Percentiles rank a stretch among this genome's conserved stretches.
phyloP scores from a whole-genome alignment of 2,329 filamentous ascomycete species.

The Sphaerostilbella broomeana region DNA sequence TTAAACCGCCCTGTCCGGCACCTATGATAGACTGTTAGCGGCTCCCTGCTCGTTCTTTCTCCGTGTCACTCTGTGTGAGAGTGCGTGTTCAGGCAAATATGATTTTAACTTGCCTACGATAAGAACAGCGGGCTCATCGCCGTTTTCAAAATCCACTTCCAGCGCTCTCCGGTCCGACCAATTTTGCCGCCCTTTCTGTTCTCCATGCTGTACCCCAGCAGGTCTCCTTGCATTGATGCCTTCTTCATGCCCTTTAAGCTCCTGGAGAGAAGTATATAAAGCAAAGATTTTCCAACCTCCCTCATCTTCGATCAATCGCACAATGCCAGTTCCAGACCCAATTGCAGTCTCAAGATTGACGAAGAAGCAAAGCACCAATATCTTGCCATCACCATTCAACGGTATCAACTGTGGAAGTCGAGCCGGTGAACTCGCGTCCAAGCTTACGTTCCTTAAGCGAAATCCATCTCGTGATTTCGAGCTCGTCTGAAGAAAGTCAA shows the following conservation, averaged over 20 bases:
- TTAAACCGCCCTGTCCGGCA: slow-evolving; percentile 55
- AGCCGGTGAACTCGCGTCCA: slow-evolving; percentile 40
- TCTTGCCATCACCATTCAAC: slow-evolving; percentile 44
- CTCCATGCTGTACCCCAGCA: slow-evolving; percentile 50
- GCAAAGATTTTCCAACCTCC: slow-evolving; percentile 56
- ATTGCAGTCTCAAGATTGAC: slow-evolving; percentile 46
- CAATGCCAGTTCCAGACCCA: slow-evolving; percentile 50
- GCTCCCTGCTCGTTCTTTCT: no score
- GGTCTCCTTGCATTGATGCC: slow-evolving; percentile 39
- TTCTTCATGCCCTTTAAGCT: slow-evolving; percentile 50
- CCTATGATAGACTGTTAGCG: slow-evolving; percentile 30
- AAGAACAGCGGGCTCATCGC: slow-evolving; percentile 48
- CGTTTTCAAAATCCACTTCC: slow-evolving; percentile 41
- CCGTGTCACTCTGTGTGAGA: no score
- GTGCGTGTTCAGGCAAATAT: no score
- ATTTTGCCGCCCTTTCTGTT: slow-evolving; percentile 46
- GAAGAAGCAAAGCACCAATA: slow-evolving; percentile 50
- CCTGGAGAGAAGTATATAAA: slow-evolving; percentile 52
- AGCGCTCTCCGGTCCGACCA: slow-evolving; percentile 50
- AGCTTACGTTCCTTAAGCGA: slow-evolving; percentile 35
- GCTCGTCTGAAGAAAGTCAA: slow-evolving; percentile 30
- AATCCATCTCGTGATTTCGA: slow-evolving; percentile 30
- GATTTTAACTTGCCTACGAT: slow-evolving; percentile 49
- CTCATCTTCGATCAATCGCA: slow-evolving; percentile 40
- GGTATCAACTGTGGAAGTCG: slow-evolving; percentile 37